Base-by-base conservation (phyloP, 2,329 filamentous ascomycete genomes). In the Raffaelea albimanens region DNA sequence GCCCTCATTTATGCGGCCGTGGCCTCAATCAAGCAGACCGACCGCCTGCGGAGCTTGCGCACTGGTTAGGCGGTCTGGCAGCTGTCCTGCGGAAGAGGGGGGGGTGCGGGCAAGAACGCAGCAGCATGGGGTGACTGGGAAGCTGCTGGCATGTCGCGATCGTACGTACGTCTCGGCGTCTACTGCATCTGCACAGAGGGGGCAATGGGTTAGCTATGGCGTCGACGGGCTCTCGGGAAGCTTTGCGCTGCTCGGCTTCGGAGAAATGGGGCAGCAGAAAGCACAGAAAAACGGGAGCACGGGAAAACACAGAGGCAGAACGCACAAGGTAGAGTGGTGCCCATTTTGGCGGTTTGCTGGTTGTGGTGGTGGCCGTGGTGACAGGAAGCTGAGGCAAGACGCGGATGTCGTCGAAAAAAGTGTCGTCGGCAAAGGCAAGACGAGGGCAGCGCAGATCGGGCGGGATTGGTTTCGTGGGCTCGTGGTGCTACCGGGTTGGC, bases 131-230 rank as follows among this genome's bases (percentile, higher is more conserved):
- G 11, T 20, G 20, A n/a, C 13, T 5, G 25, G 23, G n/a, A 23
- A 40, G 18, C 39, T 14, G 36, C 40, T 16, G 16, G 21, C 20
- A 13, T 13, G n/a, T n/a, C n/a, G n/a, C n/a, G n/a, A n/a, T 29
- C 25, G 25, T 33, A 67, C 75, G 60, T 61, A 91, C 87, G 86
- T 95, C 73, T 98, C 93, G 59, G 93, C 93, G 70, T 98, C 93
- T 57, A 94, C 89, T 61, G 93, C 93, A 75, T 97, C 93, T 97
- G 69, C 25, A 42, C 7, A 38, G 14, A 38, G 18, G 18, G 14
- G 18, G 22, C 16, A n/a, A 10, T 16, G 10, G n/a, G 43, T 44
- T 36, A 50, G 43, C 29, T 25, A 20, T 5, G 29, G 16, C n/a
- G 40, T 18, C 14, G 3, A 36, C 7, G 25, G 7, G 25, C 13